Evolutionary conservation across 139 green algal species (phyloP).

Genomic region (Haematococcus sp.): DNA sequence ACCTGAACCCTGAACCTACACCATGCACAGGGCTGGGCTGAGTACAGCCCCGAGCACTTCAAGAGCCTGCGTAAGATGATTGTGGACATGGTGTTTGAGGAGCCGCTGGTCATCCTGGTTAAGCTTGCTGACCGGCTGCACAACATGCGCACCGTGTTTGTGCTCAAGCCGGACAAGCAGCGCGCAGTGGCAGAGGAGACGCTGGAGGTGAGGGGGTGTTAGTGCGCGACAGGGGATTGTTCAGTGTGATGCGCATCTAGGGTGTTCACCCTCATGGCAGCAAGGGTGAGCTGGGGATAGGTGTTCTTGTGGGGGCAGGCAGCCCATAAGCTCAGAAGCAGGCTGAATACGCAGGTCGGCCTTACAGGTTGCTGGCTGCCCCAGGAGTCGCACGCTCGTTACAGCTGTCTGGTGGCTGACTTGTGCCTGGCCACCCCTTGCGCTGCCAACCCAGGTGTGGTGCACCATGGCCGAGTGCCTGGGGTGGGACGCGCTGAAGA

Average conservation of each 20-base stretch:
- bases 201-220: conserved; percentile 49
- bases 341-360: no score
- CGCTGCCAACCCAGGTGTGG: conserved; percentile 47
- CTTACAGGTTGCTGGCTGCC: no score
- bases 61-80: conserved; percentile 41
- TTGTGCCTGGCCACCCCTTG: no score
- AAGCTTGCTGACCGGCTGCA: conserved; percentile 96
- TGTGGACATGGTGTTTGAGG: conserved; percentile 50
- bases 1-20: no score
- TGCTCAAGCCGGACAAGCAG: conserved; percentile 71
- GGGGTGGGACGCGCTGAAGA: conserved; percentile 90
- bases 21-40: conserved; percentile 45
- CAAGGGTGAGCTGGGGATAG: no score
- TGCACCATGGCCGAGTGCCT: conserved; percentile 90
- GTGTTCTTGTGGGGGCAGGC: no score
- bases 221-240: no score
- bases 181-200: conserved; percentile 83
- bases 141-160: conserved; percentile 95
- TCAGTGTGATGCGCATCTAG: not conserved
- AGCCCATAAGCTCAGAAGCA: no score
- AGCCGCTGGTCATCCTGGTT: conserved; percentile 87
- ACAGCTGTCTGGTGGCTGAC: no score
- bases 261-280: not conserved
- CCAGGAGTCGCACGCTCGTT: no score
- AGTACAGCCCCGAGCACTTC: conserved; percentile 41